Conservation (phyloP, 2,329 filamentous ascomycete genomes). For the Aspergillus ibericus region DNA sequence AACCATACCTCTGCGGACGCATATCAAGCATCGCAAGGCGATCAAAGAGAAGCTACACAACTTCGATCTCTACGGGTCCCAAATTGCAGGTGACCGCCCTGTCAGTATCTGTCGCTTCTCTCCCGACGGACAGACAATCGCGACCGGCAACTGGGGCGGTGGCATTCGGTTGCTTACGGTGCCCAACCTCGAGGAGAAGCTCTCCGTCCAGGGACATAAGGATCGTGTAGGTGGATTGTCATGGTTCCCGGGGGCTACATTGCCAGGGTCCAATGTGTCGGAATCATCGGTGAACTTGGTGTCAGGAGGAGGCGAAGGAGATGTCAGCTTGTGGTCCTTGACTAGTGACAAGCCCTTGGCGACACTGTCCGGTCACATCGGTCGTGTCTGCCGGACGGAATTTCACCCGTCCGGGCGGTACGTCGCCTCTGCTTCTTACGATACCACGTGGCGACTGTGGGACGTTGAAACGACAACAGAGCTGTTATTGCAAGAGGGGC, state of each 20-base stretch:
- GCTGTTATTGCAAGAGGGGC: slow-evolving; percentile 85
- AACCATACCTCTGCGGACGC: slow-evolving; percentile 79
- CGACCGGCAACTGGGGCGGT: slow-evolving; percentile 90
- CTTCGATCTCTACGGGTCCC: slow-evolving; percentile 90
- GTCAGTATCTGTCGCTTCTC: slow-evolving; percentile 91
- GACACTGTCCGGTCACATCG: slow-evolving; percentile 78
- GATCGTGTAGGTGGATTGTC: slow-evolving; percentile 86
- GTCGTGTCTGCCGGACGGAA: slow-evolving; percentile 85
- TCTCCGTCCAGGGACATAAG: slow-evolving; percentile 76
- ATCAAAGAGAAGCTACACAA: slow-evolving; percentile 78
- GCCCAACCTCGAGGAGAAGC: slow-evolving; percentile 75
- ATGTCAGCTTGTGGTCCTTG: slow-evolving; percentile 87
- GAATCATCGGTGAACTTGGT: slow-evolving; percentile 77
- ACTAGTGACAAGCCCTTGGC: slow-evolving; percentile 80
- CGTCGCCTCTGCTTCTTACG: slow-evolving; percentile 88
- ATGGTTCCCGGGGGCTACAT: slow-evolving; percentile 82
- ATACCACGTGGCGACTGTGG: slow-evolving; percentile 97
- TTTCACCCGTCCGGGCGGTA: slow-evolving; percentile 92
- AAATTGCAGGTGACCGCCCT: slow-evolving; percentile 86
- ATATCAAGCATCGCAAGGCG: slow-evolving; percentile 87
- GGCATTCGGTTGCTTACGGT: slow-evolving; percentile 83
- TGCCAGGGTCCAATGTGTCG: slow-evolving; percentile 70
- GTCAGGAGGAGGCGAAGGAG: slow-evolving; percentile 84
- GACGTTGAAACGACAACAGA: slow-evolving; percentile 84
- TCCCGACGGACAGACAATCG: slow-evolving; percentile 78